Evolutionary conservation across 2,329 filamentous ascomycete genomes (phyloP), one percentile per base, ranked within the genome.

Genomic region (Colletotrichum nymphaeae): DNA sequence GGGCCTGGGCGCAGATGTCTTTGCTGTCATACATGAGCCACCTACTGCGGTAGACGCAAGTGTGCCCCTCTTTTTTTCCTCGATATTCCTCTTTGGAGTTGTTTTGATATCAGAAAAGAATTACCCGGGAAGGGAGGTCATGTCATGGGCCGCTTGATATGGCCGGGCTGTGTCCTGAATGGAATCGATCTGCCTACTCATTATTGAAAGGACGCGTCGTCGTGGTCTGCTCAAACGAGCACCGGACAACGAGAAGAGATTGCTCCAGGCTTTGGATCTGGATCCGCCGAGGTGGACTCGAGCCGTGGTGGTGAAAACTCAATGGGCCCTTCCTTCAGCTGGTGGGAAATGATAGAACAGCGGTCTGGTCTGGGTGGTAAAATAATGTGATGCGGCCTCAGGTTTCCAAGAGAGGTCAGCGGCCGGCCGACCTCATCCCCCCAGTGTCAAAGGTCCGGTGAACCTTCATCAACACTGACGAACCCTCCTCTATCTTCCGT

Each of bases 21-120:
- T 74, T 65, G 73, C 52, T 74, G 73, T 68, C 69, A 66, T 69
- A 73, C 73, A 62, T 69, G 56, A 57, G 32, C 55, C 69, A 57
- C 5, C 37, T 16, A 35, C 32, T 35, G 32, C 32, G 32, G 32
- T 42, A 42, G 63, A 64, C 60, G 67, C 66, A 56, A 58, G 32
- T 16, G 37, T 52, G 63, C 58, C 63, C 63, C 55, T 66, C 67
- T 28, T 60, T 60, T 70, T 30, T 28, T n/a, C n/a, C 22, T 8
- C 30, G 42, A 49, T 49, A n/a, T 49, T 49, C 42, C 19, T 9
- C 19, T n/a, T 49, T 49, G 42, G 42, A 49, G 42, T 49, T 19
- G 58, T 49, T 35, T 19, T 67, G 57, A 63, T 72, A 72, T 74
- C 57, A 66, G 46, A 69, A 26, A 64, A 28, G 32, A 24, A 42